Evolutionary conservation across 371 early-diverging fungal genomes (phyloP).

Genomic region (Mortierella sp.): DNA sequence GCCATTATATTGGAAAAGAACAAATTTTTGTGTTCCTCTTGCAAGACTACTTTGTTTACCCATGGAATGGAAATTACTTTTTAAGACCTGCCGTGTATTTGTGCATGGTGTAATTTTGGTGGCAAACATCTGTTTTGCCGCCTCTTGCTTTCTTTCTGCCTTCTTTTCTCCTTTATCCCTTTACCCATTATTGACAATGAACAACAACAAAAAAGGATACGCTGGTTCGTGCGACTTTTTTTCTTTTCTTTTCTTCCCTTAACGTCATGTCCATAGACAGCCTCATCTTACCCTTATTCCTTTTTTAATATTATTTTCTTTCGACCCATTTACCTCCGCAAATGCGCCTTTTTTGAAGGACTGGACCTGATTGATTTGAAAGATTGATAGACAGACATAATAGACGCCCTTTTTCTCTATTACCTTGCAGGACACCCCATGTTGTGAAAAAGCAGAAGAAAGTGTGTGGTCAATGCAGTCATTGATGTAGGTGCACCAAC

Average conservation of each 20-base stretch:
- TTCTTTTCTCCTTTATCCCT: neutral
- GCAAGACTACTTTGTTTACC: neutral
- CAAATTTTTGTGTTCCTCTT: neutral
- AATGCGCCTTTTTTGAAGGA: too few species aligned
- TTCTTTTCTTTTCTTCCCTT: neutral
- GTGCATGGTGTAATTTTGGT: neutral
- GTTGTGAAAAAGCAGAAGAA: too few species aligned
- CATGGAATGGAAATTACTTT: neutral
- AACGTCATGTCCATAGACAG: slow-evolving; percentile 7
- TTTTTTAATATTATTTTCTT: neutral
- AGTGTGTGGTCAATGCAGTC: too few species aligned
- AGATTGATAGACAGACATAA: too few species aligned
- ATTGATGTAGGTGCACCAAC: too few species aligned
- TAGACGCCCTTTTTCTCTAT: too few species aligned
- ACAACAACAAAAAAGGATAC: neutral
- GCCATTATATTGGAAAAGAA: too few species aligned
- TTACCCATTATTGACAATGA: neutral
- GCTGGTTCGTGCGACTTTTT: slow-evolving; percentile 8
- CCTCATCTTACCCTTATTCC: neutral
- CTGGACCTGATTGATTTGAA: too few species aligned
- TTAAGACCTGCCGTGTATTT: neutral
- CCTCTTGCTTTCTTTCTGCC: neutral
- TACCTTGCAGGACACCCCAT: too few species aligned
- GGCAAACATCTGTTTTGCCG: neutral
- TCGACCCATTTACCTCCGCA: neutral